Evolutionary conservation across 768 basidiomycete species (phyloP).

Genomic region (Podaxis sp.): DNA sequence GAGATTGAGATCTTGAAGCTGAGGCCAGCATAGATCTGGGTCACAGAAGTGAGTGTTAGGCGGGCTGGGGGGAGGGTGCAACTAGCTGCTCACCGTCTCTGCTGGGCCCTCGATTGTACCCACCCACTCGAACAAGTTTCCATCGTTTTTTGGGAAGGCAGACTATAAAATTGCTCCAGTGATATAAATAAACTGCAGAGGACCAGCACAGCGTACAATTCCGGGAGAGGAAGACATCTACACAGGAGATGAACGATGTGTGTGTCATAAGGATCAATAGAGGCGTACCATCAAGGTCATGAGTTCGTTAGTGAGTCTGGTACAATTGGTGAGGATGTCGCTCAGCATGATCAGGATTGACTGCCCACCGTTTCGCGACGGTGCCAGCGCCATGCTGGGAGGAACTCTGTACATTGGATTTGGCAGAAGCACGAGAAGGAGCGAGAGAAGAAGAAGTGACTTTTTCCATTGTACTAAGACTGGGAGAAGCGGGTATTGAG

Average conservation of each 20-base stretch:
- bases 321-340: constrained; percentile 6
- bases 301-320: constrained; percentile 74
- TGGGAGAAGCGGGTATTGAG: constrained; percentile 19
- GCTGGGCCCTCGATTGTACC: constrained; percentile 82
- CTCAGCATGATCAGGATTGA: constrained; percentile 4
- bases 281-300: constrained; percentile 81
- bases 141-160: constrained; percentile 84
- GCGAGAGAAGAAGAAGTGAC: constrained; percentile 62
- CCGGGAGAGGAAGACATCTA: constrained; percentile 90
- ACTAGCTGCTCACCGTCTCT: constrained; percentile 49
- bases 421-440: constrained; percentile 52
- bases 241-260: constrained; percentile 11
- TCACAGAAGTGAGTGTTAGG: neutral
- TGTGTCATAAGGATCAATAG: neutral
- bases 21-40: constrained; percentile 72
- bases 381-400: constrained; percentile 63
- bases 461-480: constrained; percentile 57
- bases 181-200: constrained; percentile 5
- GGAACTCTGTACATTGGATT: constrained; percentile 49
- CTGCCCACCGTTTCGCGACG: constrained; percentile 73
- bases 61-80: constrained; percentile 20
- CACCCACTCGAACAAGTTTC: constrained; percentile 86
- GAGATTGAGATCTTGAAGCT: constrained; percentile 79
- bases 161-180: constrained; percentile 44
- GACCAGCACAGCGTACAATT: constrained; percentile 49